Conservation (phyloP, 163 green algal genomes). For the Smithsoniella earleae region DNA sequence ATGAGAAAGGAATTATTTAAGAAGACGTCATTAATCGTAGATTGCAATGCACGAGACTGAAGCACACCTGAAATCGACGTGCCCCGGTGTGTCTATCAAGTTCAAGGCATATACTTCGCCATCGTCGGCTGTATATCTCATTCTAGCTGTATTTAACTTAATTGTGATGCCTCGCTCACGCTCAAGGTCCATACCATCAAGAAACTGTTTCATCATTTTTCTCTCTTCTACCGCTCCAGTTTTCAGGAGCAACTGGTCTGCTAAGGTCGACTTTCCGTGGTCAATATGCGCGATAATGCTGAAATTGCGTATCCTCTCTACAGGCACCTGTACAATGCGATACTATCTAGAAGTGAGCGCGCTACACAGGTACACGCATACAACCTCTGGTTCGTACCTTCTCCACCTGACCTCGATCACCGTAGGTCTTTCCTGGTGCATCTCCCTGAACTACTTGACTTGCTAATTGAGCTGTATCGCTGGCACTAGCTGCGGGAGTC, state of each 20-base stretch:
- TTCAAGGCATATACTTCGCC: conserved; percentile 87
- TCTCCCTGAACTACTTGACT: no score
- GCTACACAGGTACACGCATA: neutral
- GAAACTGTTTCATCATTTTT: conserved; percentile 78
- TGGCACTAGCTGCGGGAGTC: no score
- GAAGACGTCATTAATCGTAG: no score
- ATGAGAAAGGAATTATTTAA: no score
- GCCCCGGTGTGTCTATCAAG: conserved; percentile 80
- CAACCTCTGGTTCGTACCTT: neutral
- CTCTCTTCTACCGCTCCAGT: conserved; percentile 65
- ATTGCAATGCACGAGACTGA: no score
- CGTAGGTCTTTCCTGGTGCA: neutral
- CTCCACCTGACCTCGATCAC: conserved; percentile 10
- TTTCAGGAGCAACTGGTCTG: conserved; percentile 83
- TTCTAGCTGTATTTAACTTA: conserved; percentile 75
- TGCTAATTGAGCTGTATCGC: no score
- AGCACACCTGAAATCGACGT: conserved; percentile 87
- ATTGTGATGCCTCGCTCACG: conserved; percentile 95
- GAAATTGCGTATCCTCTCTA: conserved; percentile 82
- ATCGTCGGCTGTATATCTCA: conserved; percentile 44
- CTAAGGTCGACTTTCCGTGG: conserved; percentile 93
- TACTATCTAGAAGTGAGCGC: neutral
- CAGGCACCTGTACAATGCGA: conserved; percentile 42
- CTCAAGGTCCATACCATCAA: conserved; percentile 88
- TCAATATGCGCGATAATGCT: conserved; percentile 96